These are phyloP conservation scores for Saksenaea vasiformis DNA, from an alignment of 371 early-diverging fungal species.

Conservation along the genomic window DNA sequence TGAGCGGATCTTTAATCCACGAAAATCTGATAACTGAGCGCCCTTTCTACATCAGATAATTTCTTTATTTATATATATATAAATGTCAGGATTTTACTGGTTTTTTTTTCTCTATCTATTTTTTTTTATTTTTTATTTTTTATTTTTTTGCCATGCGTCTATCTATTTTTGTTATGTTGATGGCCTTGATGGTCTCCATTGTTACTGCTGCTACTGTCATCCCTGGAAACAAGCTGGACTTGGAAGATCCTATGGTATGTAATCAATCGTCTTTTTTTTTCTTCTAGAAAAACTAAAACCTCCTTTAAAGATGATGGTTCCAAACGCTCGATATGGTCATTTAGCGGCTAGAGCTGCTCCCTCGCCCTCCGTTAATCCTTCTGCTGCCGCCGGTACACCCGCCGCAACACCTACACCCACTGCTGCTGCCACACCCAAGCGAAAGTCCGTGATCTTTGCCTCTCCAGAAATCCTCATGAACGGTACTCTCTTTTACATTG, in stretches of 20 bases:
- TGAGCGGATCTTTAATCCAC: not conserved
- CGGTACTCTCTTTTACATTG: constrained; percentile 30
- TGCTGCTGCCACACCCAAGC: not conserved
- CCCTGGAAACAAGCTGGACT: not conserved
- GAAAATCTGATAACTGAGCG: not conserved
- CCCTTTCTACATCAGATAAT: constrained; percentile 1
- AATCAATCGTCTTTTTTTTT: not conserved
- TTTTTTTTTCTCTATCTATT: not conserved
- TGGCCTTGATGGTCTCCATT: not conserved
- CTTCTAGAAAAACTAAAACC: not conserved
- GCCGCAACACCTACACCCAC: not conserved
- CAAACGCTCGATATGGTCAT: not conserved
- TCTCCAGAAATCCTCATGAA: constrained; percentile 6
- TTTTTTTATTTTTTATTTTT: not conserved
- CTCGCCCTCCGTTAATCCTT: not conserved
- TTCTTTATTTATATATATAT: not conserved
- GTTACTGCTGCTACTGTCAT: not conserved
- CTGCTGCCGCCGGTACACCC: not conserved
- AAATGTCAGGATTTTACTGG: not conserved
- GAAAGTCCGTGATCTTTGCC: not conserved
- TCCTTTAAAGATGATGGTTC: not conserved
- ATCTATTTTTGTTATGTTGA: not conserved
- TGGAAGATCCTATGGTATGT: constrained; percentile 1
- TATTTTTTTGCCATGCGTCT: not conserved
- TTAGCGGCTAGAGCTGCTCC: not conserved